Evolutionary conservation across 495 filamentous ascomycete species (phyloP).

Genomic region (Podospora didyma): DNA sequence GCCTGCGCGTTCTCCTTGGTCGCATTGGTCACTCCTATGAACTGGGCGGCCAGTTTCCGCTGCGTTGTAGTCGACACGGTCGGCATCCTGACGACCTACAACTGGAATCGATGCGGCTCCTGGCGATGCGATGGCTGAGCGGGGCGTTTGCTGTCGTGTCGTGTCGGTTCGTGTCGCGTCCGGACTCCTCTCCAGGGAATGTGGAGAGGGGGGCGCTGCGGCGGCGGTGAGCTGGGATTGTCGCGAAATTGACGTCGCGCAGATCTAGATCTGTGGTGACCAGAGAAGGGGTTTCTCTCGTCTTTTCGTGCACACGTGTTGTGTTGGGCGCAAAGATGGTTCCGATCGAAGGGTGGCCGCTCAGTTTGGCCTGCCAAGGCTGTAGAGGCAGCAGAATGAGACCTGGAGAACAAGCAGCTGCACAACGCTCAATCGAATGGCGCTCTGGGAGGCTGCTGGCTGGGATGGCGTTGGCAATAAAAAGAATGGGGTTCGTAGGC

Average conservation of each 20-base stretch:
- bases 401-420: too few species aligned
- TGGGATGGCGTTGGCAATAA: too few species aligned
- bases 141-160: too few species aligned
- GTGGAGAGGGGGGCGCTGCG: neutral
- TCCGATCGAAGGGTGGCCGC: neutral
- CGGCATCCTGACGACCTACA: slow-evolving; percentile 17
- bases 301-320: too few species aligned
- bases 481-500: too few species aligned
- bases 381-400: neutral
- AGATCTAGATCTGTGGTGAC: too few species aligned
- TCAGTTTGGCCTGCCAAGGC: neutral
- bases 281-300: neutral
- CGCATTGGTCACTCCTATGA: slow-evolving; percentile 49
- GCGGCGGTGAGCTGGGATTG: neutral
- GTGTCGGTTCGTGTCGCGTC: too few species aligned
- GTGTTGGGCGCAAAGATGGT: neutral
- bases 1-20: slow-evolving; percentile 47
- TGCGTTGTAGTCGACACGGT: slow-evolving; percentile 39
- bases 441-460: too few species aligned
- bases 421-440: neutral
- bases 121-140: neutral
- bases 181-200: too few species aligned
- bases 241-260: neutral
- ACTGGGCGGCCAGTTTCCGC: slow-evolving; percentile 47
- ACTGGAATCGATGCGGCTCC: neutral